A percentile compares a stretch with the other conserved stretches of the same genome.
Evolutionary conservation across 495 filamentous ascomycete species (phyloP).

Genomic region (Aspergillus steynii): DNA sequence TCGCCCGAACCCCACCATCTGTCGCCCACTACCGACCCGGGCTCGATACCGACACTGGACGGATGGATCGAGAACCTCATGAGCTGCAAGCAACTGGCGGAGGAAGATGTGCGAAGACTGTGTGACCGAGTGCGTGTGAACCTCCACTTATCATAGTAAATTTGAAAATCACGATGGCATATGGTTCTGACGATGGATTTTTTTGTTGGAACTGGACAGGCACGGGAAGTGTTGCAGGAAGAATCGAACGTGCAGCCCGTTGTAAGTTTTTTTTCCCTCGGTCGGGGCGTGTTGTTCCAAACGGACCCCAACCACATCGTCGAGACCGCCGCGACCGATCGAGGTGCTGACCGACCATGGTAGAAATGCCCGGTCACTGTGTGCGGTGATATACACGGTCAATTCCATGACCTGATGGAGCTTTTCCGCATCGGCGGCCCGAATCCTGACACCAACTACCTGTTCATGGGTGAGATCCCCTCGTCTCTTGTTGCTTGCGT

Average conservation of each 20-base stretch:
- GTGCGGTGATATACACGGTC: slow-evolving; percentile 91
- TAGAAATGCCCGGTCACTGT: slow-evolving; percentile 95
- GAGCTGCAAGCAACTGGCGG: slow-evolving; percentile 96
- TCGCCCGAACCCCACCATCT: slow-evolving; percentile 77
- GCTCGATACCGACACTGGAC: slow-evolving; percentile 88
- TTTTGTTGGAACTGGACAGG: slow-evolving; percentile 50
- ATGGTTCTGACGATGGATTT: not conserved
- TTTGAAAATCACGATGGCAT: not conserved
- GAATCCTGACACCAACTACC: slow-evolving; percentile 91
- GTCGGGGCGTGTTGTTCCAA: slow-evolving; percentile 14
- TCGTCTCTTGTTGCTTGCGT: slow-evolving; percentile 3
- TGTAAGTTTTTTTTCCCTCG: slow-evolving; percentile 58
- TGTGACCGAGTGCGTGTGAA: slow-evolving; percentile 86
- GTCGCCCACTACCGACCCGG: slow-evolving; percentile 73
- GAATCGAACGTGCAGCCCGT: slow-evolving; percentile 99
- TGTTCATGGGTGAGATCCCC: slow-evolving; percentile 76
- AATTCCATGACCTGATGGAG: slow-evolving; percentile 95
- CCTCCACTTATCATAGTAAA: not conserved
- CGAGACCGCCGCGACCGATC: slow-evolving; percentile 16
- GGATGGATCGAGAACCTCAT: slow-evolving; percentile 99
- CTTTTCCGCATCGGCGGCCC: slow-evolving; percentile 90
- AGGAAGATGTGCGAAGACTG: slow-evolving; percentile 91
- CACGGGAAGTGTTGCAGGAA: slow-evolving; percentile 92
- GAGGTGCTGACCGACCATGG: slow-evolving; percentile 19
- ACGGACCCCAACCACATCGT: not conserved